Base-by-base conservation (phyloP, 2,329 filamentous ascomycete species). In the Lecanoromycetidae sp. region DNA sequence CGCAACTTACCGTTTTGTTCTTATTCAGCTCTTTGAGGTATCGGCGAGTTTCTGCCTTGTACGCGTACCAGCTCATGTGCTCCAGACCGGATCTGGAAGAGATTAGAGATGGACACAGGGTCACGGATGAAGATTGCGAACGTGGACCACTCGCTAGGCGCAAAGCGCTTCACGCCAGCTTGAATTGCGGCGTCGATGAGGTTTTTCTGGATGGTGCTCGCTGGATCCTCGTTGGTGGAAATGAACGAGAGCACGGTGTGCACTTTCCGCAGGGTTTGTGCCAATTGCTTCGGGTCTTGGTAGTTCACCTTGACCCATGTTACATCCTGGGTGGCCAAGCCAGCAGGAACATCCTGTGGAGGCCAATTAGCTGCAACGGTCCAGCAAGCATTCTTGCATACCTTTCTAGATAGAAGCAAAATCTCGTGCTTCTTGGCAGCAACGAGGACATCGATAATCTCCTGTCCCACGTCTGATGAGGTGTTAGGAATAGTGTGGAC, bases 101-200 rank as follows among this genome's bases (percentile, higher is more conserved):
- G n/a, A n/a, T 30, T n/a, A 30, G 27, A 8, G 27, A 30, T 30
- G 27, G 27, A n/a, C 8, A 30, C n/a, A 8, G n/a, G 8, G n/a
- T 8, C 8, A 30, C n/a, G n/a, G 27, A 30, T 30, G 27, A 30
- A n/a, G 27, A 30, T n/a, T 30, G 27, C 27, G 8, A 8, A 30
- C 27, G 27, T 37, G n/a, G 34, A 37, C n/a, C 23, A 72, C 46
- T 64, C 64, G 36, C 63, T 66, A 1, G 70, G 70, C 3, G 71
- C 63, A 50, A 71, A 74, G 8, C 71, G 63, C 33, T 60, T 57
- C 1, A 71, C 64, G 1, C 68, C 67, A 1, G 66, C 67, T 25
- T 60, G 56, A 44, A 68, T 65, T 0, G 66, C 61, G 3, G 70
- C 71, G 5, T 59, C 59, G 3, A 65, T 60, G 0, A 74, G 59